Evolutionary conservation across 345 rosid species (phyloP).

Genomic region (Angophora floribunda): DNA sequence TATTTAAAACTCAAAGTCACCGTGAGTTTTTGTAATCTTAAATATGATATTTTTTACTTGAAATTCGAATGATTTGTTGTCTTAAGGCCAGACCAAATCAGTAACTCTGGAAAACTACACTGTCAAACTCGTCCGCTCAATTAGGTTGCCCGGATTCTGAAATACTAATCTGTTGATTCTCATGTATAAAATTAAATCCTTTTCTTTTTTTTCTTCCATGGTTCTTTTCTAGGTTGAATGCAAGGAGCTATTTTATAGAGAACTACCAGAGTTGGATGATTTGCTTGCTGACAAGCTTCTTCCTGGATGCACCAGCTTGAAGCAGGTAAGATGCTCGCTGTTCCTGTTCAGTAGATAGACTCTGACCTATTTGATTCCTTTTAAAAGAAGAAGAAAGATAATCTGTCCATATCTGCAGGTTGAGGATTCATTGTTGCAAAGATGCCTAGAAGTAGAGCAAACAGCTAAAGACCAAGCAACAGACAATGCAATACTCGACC

Average conservation of each 20-base stretch:
- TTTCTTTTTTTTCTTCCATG: not conserved
- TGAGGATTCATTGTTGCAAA: slow-evolving; percentile 53
- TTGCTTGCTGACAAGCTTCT: slow-evolving; percentile 79
- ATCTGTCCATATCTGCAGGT: slow-evolving; percentile 38
- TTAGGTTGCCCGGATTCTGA: not conserved
- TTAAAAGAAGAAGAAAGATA: not conserved
- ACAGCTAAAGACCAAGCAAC: slow-evolving; percentile 86
- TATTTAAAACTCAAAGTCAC: not conserved
- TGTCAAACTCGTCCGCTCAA: not conserved
- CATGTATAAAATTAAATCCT: not conserved
- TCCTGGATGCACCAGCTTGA: slow-evolving; percentile 69
- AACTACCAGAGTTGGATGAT: slow-evolving; percentile 67
- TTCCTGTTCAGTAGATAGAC: not conserved
- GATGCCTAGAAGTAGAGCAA: slow-evolving; percentile 68
- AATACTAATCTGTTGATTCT: not conserved
- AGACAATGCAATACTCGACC: slow-evolving; percentile 87
- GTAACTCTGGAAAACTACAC: not conserved
- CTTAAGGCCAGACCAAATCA: not conserved
- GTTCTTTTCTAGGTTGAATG: slow-evolving; percentile 57
- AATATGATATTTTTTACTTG: not conserved
- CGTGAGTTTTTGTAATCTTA: not conserved
- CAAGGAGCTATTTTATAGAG: slow-evolving; percentile 80
- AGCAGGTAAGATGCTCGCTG: slow-evolving; percentile 39
- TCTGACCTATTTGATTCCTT: not conserved
- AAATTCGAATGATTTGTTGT: not conserved